A percentile compares a stretch with the other conserved stretches of the same genome.
Evolutionary conservation across 495 filamentous ascomycete species (phyloP).

Genomic region (Neurospora sp.): DNA sequence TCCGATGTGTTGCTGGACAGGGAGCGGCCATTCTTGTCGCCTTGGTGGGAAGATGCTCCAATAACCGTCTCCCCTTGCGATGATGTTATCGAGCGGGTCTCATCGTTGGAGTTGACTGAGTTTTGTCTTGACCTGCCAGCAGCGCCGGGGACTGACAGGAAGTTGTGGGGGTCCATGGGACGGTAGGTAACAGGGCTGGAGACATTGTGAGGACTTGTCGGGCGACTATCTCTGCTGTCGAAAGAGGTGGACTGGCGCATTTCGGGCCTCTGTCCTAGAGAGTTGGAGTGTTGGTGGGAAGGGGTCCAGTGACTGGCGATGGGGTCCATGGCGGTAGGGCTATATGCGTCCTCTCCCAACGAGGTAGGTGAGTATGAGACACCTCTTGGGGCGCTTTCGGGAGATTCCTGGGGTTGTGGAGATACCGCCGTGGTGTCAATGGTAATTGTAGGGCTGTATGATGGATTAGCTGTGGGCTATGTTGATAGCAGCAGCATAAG

Average conservation of each 20-base stretch:
- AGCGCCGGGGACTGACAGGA: conserved; percentile 39
- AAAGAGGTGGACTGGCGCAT: conserved; percentile 53
- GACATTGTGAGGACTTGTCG: conserved; percentile 84
- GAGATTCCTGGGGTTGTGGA: conserved; percentile 9
- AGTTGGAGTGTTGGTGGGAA: conserved; percentile 31
- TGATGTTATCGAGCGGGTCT: conserved; percentile 32
- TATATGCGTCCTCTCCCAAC: conserved; percentile 33
- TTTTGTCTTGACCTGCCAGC: conserved; percentile 40
- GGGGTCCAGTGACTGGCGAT: conserved; percentile 33
- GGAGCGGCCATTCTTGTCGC: conserved; percentile 27
- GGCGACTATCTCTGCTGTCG: conserved; percentile 65
- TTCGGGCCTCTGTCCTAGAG: conserved; percentile 39
- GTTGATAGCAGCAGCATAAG: conserved; percentile 3
- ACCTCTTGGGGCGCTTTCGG: conserved; percentile 4
- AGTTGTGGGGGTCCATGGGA: conserved; percentile 34
- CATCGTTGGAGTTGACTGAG: conserved; percentile 44
- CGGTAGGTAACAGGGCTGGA: conserved; percentile 54
- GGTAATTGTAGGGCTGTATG: conserved; percentile 55
- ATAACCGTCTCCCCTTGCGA: conserved; percentile 34
- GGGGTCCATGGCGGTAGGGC: conserved; percentile 32
- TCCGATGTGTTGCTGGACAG: conserved; percentile 19
- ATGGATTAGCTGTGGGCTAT: not conserved
- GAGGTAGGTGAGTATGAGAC: conserved; percentile 33
- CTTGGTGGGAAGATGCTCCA: conserved; percentile 24
- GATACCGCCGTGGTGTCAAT: conserved; percentile 62